Base-by-base conservation (phyloP, 768 basidiomycete genomes). In the Amylocystis lapponica region DNA sequence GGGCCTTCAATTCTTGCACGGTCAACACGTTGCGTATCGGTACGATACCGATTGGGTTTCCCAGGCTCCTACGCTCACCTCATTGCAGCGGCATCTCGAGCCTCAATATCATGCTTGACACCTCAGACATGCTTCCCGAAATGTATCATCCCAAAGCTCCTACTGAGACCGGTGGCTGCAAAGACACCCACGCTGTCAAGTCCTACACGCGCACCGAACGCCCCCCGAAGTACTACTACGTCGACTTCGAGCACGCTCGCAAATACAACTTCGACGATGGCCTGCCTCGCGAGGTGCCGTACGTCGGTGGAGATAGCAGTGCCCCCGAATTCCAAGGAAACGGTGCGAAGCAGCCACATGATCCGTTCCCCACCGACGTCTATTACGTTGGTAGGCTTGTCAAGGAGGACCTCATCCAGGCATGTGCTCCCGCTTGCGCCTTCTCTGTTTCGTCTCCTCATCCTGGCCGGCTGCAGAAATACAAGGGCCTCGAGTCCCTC, bases 1-100 rank as follows among this genome's bases (percentile, higher is more conserved):
- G 66, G 63, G 65, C 0, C 38, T 69, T 1, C 47, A 57, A 33
- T 67, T 66, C 43, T 62, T 70, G 54, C 69, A 71, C 43, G 45
- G 50, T 2, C 54, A 67, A 26, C 49, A 52, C n/a, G 51, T 70
- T 1, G 69, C 67, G 2, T 69, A 71, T 42, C 43, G 62, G 68
- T 68, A 35, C 4, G 60, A 3, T 22, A 14, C n/a, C 12, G 23
- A 19, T 17, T 8, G 10, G 5, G 5, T 13, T 23, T 21, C 4
- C 23, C 17, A 39, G 25, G 37, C 23, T 20, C 5, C n/a, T 12
- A 19, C n/a, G 25, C 3, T 27, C 12, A 40, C 3, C 4, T 5
- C 14, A 34, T 14, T 38, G 16, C 13, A n/a, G 27, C n/a, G 4
- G 20, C 7, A 14, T 2, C 2, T 11, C 23, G 13, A 20, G 8